A percentile compares a stretch with the other conserved stretches of the same genome.
phyloP scores from a whole-genome alignment of 164 flowering plant species.

The Dillenia suffruticosa region DNA sequence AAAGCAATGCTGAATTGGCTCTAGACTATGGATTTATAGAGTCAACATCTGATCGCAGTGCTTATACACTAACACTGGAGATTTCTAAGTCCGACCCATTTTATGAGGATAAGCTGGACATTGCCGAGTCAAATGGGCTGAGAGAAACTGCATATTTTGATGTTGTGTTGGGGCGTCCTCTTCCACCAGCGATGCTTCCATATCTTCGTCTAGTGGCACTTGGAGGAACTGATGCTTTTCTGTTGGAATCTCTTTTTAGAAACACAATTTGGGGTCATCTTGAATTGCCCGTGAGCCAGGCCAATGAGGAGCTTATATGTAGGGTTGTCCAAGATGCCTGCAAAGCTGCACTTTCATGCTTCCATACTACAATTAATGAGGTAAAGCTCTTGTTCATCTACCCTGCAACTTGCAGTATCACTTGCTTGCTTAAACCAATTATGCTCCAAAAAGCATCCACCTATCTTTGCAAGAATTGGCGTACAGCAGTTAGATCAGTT shows the following conservation, averaged over 20 bases:
- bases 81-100: conserved; percentile 81
- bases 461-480: too few relatives aligned
- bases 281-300: conserved; percentile 74
- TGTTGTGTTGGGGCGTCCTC: conserved; percentile 51
- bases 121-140: conserved; percentile 79
- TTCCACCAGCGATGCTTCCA: conserved; percentile 69
- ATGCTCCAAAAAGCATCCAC: too few relatives aligned
- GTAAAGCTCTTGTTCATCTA: conserved; percentile 22
- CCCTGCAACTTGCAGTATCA: too few relatives aligned
- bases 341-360: conserved; percentile 68
- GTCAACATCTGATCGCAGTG: conserved; percentile 44
- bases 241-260: conserved; percentile 85
- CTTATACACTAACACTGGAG: conserved; percentile 65
- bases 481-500: too few relatives aligned
- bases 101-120: conserved; percentile 82
- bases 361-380: conserved; percentile 74
- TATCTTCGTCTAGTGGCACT: conserved; percentile 78
- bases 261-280: conserved; percentile 81
- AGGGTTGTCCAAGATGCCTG: conserved; percentile 71
- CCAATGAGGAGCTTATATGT: conserved; percentile 85
- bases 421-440: too few relatives aligned
- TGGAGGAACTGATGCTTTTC: conserved; percentile 90
- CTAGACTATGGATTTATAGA: conserved; percentile 91
- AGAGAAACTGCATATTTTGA: conserved; percentile 79
- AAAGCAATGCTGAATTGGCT: conserved; percentile 92